Percentiles rank a stretch among this genome's conserved stretches.
Evolutionary conservation across 495 filamentous ascomycete species (phyloP).

Genomic region (Alectoria sarmentosa): DNA sequence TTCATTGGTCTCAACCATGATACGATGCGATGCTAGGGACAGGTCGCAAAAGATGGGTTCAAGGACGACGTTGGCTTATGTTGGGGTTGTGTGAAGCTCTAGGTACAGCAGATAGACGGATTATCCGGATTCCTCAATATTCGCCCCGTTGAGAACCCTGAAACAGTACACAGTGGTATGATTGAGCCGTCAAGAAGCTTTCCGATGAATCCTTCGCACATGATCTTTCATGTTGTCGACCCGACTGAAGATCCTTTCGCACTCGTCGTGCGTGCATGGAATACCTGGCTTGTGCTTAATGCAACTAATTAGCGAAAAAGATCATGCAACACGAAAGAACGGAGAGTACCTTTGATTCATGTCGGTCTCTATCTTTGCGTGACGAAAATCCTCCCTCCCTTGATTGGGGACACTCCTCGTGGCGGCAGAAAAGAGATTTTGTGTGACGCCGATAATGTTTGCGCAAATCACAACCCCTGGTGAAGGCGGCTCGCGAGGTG

Average conservation of each 20-base stretch:
- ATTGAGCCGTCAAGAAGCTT: constrained; percentile 2
- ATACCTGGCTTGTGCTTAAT: constrained; percentile 49
- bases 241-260: constrained; percentile 53
- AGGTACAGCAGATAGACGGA: background rate
- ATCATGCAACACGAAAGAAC: background rate
- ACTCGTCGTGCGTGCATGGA: constrained; percentile 50
- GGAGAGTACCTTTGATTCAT: constrained; percentile 39
- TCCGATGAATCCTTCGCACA: constrained; percentile 42
- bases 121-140: background rate
- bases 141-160: background rate
- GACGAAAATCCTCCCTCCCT: constrained; percentile 53
- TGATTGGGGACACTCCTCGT: constrained; percentile 52
- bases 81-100: background rate
- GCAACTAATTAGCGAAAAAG: constrained; percentile 8
- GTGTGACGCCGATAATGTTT: constrained; percentile 59
- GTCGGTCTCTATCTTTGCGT: constrained; percentile 55
- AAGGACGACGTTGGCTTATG: background rate
- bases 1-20: background rate
- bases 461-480: constrained; percentile 54
- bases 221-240: constrained; percentile 61
- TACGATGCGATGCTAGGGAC: too few relatives aligned
- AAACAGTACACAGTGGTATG: background rate
- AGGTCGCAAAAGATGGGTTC: background rate
- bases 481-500: constrained; percentile 48
- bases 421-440: constrained; percentile 56